Percentiles rank a stretch among this genome's conserved stretches.
These are phyloP conservation scores for Hericium erinaceus DNA, from an alignment of 768 basidiomycete genomes.

Conservation along the genomic window DNA sequence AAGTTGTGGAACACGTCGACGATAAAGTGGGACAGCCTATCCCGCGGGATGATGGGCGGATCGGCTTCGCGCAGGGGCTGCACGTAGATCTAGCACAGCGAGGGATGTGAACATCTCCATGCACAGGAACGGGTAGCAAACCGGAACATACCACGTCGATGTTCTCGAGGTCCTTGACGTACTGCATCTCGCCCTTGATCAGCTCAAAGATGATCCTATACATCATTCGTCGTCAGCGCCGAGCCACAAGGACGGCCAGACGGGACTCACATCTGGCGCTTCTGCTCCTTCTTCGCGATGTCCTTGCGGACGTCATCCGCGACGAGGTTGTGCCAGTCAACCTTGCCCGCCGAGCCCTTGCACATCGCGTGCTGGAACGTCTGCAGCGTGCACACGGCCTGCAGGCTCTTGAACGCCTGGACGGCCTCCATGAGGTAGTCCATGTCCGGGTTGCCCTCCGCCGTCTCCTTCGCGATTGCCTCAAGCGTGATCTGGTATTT, in stretches of 20 bases:
- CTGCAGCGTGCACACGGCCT: conserved; percentile 70
- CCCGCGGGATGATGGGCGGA: conserved; percentile 69
- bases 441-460: conserved; percentile 67
- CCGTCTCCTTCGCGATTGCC: conserved; percentile 79
- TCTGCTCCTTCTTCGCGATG: conserved; percentile 66
- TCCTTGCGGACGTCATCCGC: conserved; percentile 49
- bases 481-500: conserved; percentile 81
- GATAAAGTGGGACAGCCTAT: conserved; percentile 69
- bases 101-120: neutral
- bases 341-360: conserved; percentile 66
- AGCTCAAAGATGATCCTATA: conserved; percentile 84
- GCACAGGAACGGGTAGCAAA: neutral
- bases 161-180: conserved; percentile 85
- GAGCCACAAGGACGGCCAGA: neutral
- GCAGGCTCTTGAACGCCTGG: conserved; percentile 73
- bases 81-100: conserved; percentile 60
- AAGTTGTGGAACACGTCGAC: conserved; percentile 87
- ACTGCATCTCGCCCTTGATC: conserved; percentile 93
- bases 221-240: neutral
- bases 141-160: conserved; percentile 56
- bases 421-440: conserved; percentile 82
- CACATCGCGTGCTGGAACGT: conserved; percentile 91
- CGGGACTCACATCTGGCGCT: conserved; percentile 69
- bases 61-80: conserved; percentile 61
- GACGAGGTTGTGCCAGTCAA: conserved; percentile 89